Evolutionary conservation across 1,284 basidiomycete species (phyloP).

Genomic region (Austroboletus niveus): DNA sequence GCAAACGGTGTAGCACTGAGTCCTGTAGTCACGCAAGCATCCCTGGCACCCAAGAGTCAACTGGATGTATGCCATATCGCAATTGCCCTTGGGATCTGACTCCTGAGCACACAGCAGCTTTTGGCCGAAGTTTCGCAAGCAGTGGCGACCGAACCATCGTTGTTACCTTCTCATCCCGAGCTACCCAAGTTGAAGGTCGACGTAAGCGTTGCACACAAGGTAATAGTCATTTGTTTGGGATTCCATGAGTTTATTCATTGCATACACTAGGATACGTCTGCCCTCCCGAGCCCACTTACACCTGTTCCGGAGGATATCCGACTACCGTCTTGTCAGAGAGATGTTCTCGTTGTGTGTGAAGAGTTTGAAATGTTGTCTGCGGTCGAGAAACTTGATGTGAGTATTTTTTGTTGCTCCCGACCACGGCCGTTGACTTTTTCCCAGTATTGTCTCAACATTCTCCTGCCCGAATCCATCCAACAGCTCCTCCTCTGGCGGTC

Average conservation of each 20-base stretch:
- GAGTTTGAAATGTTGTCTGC: slow-evolving; percentile 53
- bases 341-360: slow-evolving; percentile 38
- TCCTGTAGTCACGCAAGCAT: slow-evolving; percentile 13
- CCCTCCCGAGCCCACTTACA: slow-evolving; percentile 24
- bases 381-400: slow-evolving; percentile 57
- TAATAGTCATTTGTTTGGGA: slow-evolving; percentile 1
- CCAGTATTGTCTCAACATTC: slow-evolving; percentile 69
- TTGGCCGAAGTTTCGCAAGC: slow-evolving; percentile 31
- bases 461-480: slow-evolving; percentile 64
- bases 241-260: slow-evolving; percentile 1
- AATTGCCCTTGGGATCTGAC: slow-evolving; percentile 15
- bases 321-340: background rate
- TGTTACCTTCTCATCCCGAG: slow-evolving; percentile 27
- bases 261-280: slow-evolving; percentile 14
- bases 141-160: slow-evolving; percentile 30
- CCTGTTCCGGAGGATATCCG: slow-evolving; percentile 15
- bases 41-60: slow-evolving; percentile 20
- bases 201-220: slow-evolving; percentile 7
- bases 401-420: slow-evolving; percentile 13
- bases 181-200: slow-evolving; percentile 18
- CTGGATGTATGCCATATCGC: slow-evolving; percentile 25
- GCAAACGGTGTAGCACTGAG: slow-evolving; percentile 10
- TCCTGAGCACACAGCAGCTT: slow-evolving; percentile 23
- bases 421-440: background rate
- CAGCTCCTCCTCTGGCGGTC: slow-evolving; percentile 69